These are phyloP conservation scores for Lachancea sp. DNA, from an alignment of 805 yeast genomes.

Conservation along the genomic window DNA sequence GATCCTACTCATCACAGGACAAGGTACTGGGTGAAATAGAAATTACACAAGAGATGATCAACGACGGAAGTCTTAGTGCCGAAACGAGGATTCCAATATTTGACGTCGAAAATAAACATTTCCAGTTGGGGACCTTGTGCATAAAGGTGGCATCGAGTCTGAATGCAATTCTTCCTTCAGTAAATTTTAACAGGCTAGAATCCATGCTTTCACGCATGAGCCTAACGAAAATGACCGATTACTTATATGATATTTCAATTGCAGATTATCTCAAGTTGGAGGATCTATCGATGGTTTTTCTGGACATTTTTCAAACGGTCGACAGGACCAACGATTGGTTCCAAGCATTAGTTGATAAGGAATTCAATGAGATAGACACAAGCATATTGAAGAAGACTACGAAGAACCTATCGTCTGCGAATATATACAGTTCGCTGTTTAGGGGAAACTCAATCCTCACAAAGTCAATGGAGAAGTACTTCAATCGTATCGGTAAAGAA, in stretches of 20 bases:
- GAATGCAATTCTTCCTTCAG: slow-evolving; percentile 53
- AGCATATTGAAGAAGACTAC: slow-evolving; percentile 18
- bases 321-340: slow-evolving; percentile 71
- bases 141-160: slow-evolving; percentile 46
- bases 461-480: slow-evolving; percentile 71
- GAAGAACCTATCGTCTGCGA: slow-evolving; percentile 21
- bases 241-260: slow-evolving; percentile 22
- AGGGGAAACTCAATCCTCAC: slow-evolving; percentile 83
- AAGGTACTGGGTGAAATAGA: slow-evolving; percentile 47
- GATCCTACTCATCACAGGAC: slow-evolving; percentile 29
- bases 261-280: slow-evolving; percentile 42
- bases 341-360: slow-evolving; percentile 57
- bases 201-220: slow-evolving; percentile 50
- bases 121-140: slow-evolving; percentile 53
- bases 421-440: slow-evolving; percentile 56
- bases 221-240: slow-evolving; percentile 45
- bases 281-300: slow-evolving; percentile 48
- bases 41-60: slow-evolving; percentile 23
- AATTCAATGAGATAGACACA: slow-evolving; percentile 39
- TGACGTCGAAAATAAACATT: slow-evolving; percentile 31
- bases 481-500: slow-evolving; percentile 70
- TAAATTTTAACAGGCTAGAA: slow-evolving; percentile 56
- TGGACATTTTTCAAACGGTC: slow-evolving; percentile 70
- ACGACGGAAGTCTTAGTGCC: slow-evolving; percentile 17
- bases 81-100: slow-evolving; percentile 41